Evolutionary conservation across 2,329 filamentous ascomycete species (phyloP).

Genomic region (Trichophyton rubrum): DNA sequence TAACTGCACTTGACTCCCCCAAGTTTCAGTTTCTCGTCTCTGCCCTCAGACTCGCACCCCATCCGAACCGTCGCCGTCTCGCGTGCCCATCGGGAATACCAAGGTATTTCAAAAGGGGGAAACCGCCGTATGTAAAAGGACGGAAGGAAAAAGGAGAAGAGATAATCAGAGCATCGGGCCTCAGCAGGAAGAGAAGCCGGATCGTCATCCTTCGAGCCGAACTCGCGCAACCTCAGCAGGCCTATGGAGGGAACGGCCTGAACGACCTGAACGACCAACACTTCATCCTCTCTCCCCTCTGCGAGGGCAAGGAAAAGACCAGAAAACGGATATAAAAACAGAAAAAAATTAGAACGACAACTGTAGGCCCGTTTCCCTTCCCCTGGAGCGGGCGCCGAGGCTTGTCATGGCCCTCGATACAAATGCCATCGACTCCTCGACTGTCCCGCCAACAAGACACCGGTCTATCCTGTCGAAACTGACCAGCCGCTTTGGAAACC

Average conservation of each 20-base stretch:
- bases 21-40: too few relatives aligned
- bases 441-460: slow-evolving; percentile 29
- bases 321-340: not conserved
- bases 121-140: too few relatives aligned
- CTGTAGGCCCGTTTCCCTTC: not conserved
- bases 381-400: not conserved
- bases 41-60: too few relatives aligned
- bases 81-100: not conserved
- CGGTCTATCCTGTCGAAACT: slow-evolving; percentile 42
- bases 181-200: not conserved
- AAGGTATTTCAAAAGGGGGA: not conserved
- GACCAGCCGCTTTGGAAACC: slow-evolving; percentile 41
- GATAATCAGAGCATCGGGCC: not conserved
- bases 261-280: not conserved
- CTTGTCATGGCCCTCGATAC: slow-evolving; percentile 33
- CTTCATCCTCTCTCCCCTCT: not conserved
- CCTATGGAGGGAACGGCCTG: not conserved
- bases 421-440: slow-evolving; percentile 21
- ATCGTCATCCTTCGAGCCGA: not conserved
- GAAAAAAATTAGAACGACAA: not conserved
- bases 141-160: too few relatives aligned
- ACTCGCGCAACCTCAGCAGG: not conserved
- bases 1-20: too few relatives aligned
- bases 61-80: not conserved
- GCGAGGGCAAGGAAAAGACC: not conserved